Percentiles rank a stretch among this genome's conserved stretches.
phyloP scores from a whole-genome alignment of 805 yeast species.

The Candida broadrunensis region DNA sequence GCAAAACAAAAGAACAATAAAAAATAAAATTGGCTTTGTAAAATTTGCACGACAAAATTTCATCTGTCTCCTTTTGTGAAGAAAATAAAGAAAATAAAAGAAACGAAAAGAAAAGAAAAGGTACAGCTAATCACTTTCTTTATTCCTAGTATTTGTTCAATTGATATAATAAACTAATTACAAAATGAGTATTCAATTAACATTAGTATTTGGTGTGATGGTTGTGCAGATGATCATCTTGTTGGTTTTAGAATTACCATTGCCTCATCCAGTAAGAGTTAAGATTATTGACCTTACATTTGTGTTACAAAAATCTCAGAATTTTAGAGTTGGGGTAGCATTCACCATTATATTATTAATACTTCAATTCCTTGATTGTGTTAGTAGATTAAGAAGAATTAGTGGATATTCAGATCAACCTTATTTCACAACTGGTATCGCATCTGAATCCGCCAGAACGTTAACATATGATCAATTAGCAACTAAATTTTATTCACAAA shows the following conservation, averaged over 20 bases:
- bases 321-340: constrained; percentile 43
- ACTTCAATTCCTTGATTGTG: constrained; percentile 53
- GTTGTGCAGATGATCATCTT: constrained; percentile 51
- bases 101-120: no score
- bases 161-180: no score
- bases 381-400: constrained; percentile 37
- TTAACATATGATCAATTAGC: constrained; percentile 53
- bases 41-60: no score
- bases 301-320: constrained; percentile 29
- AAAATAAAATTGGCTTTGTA: no score
- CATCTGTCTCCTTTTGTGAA: no score
- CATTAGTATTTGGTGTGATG: constrained; percentile 45
- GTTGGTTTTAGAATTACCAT: constrained; percentile 50
- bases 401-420: constrained; percentile 18
- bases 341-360: constrained; percentile 43
- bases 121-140: no score
- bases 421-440: constrained; percentile 14
- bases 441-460: constrained; percentile 9
- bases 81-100: no score
- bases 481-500: constrained; percentile 58
- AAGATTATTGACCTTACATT: constrained; percentile 37
- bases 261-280: constrained; percentile 48
- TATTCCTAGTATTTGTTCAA: no score
- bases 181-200: constrained; percentile 49
- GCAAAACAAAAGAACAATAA: no score